Evolutionary conservation across 164 flowering plant genomes (phyloP).

Genomic region (Taxillus chinensis): DNA sequence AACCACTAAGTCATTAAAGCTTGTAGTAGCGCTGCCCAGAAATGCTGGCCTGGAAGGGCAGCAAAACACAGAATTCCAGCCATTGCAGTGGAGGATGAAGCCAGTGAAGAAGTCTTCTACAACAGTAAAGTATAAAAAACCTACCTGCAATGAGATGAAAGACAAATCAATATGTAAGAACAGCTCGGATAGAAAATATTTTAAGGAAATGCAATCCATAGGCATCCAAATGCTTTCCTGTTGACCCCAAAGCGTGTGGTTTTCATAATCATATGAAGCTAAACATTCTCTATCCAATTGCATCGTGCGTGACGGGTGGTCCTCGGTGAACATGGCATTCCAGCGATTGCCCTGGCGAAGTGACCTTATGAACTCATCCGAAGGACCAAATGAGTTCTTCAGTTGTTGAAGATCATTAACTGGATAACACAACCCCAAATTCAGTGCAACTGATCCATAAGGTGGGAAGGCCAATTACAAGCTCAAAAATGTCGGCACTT

Average conservation of each 20-base stretch:
- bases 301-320: too few relatives aligned
- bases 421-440: background rate
- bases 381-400: background rate
- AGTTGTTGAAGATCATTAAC: background rate
- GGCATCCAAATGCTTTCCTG: background rate
- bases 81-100: background rate
- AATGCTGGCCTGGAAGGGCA: background rate
- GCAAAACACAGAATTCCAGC: background rate
- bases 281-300: background rate
- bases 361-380: background rate
- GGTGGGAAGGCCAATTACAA: too few relatives aligned
- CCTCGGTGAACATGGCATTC: too few relatives aligned
- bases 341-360: background rate
- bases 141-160: too few relatives aligned
- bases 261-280: background rate
- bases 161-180: too few relatives aligned
- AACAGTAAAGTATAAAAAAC: background rate
- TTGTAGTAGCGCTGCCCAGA: background rate
- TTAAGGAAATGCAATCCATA: background rate
- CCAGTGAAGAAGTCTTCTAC: conserved; percentile 2
- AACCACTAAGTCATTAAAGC: background rate
- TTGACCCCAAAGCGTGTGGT: background rate
- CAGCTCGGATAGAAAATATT: too few relatives aligned
- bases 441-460: too few relatives aligned
- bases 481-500: too few relatives aligned